These are phyloP conservation scores for Panicum virgatum DNA, from an alignment of 202 grass and related monocot genomes.

Conservation along the genomic window DNA sequence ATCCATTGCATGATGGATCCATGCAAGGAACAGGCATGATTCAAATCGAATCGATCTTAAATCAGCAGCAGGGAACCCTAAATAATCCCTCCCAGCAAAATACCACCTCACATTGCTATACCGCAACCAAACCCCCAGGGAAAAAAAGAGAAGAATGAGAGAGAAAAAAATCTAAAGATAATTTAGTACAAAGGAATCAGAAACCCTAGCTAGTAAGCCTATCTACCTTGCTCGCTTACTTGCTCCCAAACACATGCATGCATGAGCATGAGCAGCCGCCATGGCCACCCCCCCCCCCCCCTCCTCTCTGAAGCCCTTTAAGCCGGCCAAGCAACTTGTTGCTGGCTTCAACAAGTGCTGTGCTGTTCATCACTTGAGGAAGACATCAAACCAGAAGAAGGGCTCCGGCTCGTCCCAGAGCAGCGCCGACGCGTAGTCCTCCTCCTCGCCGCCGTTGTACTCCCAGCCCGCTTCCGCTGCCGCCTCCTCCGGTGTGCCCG, in stretches of 20 bases:
- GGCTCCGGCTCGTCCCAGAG: constrained; percentile 80
- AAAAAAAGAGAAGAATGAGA: background rate
- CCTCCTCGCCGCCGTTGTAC: constrained; percentile 41
- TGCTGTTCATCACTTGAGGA: constrained; percentile 37
- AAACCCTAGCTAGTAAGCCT: constrained; percentile 39
- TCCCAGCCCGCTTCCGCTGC: constrained; percentile 38
- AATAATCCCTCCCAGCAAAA: constrained; percentile 31
- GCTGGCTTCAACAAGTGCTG: background rate
- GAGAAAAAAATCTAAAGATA: background rate
- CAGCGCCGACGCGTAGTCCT: constrained; percentile 61
- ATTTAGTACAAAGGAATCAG: constrained; percentile 29
- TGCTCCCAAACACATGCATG: constrained; percentile 34
- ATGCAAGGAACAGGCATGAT: constrained; percentile 11
- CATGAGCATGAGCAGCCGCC: constrained; percentile 1
- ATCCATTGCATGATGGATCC: constrained; percentile 17
- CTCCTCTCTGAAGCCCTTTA: background rate
- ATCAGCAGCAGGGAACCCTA: constrained; percentile 8
- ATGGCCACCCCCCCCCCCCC: background rate
- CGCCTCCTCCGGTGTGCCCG: background rate
- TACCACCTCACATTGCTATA: constrained; percentile 21
- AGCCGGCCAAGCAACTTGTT: background rate
- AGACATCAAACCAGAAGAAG: constrained; percentile 73
- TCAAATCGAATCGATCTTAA: constrained; percentile 41
- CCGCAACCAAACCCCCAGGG: background rate
- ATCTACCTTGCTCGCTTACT: constrained; percentile 40